Base-by-base conservation (phyloP, 805 yeast species). In the Metschnikowia noctiluminum region DNA sequence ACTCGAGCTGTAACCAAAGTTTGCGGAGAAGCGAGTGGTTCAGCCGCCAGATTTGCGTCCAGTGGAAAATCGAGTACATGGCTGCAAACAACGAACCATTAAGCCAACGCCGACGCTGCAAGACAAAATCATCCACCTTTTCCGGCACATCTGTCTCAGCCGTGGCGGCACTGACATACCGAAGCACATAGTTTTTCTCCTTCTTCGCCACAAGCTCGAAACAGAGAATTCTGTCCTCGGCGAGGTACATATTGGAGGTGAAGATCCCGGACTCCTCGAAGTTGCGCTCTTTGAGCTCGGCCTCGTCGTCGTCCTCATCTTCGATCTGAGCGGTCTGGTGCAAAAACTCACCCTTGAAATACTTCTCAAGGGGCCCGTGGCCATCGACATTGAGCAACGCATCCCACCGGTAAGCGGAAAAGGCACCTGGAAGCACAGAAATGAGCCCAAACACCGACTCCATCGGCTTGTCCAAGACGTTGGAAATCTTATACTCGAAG, bases 81-180 rank as follows among this genome's bases (percentile, higher is more conserved):
- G 82, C 82, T 1, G 87, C 87, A 38, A 84, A 84, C 59, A 82
- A 82, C 1, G 87, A 81, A 38, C 87, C 87, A 60, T 82, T 82
- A 49, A 83, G 69, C 87, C 87, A 82, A 57, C 87, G 73, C 61
- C 87, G 74, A 53, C 87, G 74, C 62, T 82, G 87, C 35, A 80
- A 71, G 41, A 82, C 78, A 46, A 82, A 79, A 61, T 82, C 87
- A 6, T 82, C 80, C 46, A 83, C 67, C 6, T 72, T 71, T 40
- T 80, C 84, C 2, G 87, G 87, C 11, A 82, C 87, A 66, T 82
- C 87, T 2, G 87, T 82, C 56, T 82, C 87, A 1, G 87, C 87
- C 56, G 75, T 70, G n/a, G 87, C 82, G 43, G 77, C 74, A 58
- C 80, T 81, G 60, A 83, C 81, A 60, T 82, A 82, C 26, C 85